These are phyloP conservation scores for Grosmannia serpens DNA, from an alignment of 2,329 filamentous ascomycete genomes.

Conservation along the genomic window DNA sequence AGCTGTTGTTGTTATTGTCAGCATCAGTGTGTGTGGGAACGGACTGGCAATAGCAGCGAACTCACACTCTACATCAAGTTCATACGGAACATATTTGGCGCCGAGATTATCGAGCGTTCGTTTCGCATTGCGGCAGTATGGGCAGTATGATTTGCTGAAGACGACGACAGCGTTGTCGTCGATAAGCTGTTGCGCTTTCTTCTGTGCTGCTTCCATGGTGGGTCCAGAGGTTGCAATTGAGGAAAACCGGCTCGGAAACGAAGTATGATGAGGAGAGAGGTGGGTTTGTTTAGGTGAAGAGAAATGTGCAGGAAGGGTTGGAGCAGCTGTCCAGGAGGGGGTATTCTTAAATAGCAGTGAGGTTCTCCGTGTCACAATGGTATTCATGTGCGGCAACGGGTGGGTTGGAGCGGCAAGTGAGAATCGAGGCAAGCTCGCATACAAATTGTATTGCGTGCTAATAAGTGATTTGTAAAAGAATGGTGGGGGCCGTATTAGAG, in stretches of 20 bases:
- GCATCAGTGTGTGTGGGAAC: not conserved
- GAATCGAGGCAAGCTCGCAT: not conserved
- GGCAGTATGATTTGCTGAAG: conserved; percentile 96
- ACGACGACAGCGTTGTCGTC: conserved; percentile 83
- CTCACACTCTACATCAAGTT: conserved; percentile 77
- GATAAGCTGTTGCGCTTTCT: conserved; percentile 77
- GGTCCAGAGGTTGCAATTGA: conserved; percentile 39
- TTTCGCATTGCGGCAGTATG: conserved; percentile 80
- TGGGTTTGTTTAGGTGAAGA: conserved; percentile 11
- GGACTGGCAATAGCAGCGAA: conserved; percentile 14
- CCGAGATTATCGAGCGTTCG: conserved; percentile 54
- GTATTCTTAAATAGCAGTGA: not conserved
- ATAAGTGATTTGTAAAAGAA: not conserved
- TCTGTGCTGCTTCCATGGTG: conserved; percentile 72
- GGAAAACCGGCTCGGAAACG: conserved; percentile 65
- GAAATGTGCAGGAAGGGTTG: conserved; percentile 6
- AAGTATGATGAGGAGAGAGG: conserved; percentile 30
- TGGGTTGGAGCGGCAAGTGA: not conserved
- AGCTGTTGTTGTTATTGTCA: conserved; percentile 35
- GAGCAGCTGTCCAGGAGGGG: not conserved
- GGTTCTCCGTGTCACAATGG: not conserved
- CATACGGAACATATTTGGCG: conserved; percentile 63
- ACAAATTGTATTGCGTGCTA: not conserved
- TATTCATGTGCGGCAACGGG: not conserved
- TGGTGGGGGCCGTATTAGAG: not conserved